Evolutionary conservation across 1,139 yeast genomes (phyloP).

Genomic region (Kodamaea plutei): DNA sequence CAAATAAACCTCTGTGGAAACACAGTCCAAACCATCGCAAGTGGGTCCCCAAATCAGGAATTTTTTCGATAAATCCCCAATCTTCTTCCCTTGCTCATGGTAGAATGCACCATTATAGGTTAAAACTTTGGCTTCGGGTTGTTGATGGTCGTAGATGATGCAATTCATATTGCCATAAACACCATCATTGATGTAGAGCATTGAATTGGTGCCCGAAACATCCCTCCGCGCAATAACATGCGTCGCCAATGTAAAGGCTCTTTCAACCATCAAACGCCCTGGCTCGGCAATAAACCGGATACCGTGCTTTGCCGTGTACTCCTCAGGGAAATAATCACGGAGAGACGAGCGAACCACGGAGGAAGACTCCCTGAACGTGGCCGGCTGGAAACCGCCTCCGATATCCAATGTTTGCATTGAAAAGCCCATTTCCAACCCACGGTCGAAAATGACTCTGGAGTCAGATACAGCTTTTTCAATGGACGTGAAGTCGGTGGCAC

Average conservation of each 20-base stretch:
- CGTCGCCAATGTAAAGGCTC: constrained; percentile 81
- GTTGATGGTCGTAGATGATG: constrained; percentile 87
- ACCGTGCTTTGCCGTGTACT: constrained; percentile 22
- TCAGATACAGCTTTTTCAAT: constrained; percentile 71
- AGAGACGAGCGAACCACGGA: constrained; percentile 54
- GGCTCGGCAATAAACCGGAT: constrained; percentile 84
- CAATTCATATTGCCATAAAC: constrained; percentile 95
- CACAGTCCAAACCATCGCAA: constrained; percentile 93
- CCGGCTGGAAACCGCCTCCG: constrained; percentile 89
- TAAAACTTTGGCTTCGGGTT: constrained; percentile 66
- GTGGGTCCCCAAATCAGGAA: constrained; percentile 97
- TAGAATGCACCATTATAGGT: constrained; percentile 49
- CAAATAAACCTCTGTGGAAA: constrained; percentile 50
- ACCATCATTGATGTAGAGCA: constrained; percentile 87
- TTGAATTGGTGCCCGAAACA: constrained; percentile 27
- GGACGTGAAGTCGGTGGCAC: constrained; percentile 73
- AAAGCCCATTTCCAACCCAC: constrained; percentile 33
- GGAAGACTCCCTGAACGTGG: constrained; percentile 62
- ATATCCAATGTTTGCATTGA: constrained; percentile 63
- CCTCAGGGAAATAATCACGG: constrained; percentile 52
- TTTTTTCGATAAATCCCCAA: constrained; percentile 15
- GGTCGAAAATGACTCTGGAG: constrained; percentile 66
- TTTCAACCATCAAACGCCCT: constrained; percentile 84
- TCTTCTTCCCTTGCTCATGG: constrained; percentile 24
- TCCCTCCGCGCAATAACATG: constrained; percentile 81